Percentiles rank a stretch among this genome's conserved stretches.
phyloP scores from a whole-genome alignment of 352 stramenopile species.

The Phytopythium mirpurense region DNA sequence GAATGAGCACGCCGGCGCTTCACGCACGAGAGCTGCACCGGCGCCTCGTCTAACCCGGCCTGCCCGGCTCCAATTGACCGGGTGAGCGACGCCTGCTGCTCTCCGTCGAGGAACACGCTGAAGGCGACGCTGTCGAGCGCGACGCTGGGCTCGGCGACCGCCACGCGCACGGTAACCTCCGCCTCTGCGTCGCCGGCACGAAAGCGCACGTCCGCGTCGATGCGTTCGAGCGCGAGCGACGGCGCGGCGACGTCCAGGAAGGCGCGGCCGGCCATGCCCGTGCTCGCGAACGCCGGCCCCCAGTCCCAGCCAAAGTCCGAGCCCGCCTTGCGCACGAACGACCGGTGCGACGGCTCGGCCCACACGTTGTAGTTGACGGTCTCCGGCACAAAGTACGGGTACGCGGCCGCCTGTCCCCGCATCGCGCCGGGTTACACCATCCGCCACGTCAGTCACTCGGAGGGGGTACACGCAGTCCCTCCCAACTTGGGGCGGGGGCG shows the following conservation, averaged over 20 bases:
- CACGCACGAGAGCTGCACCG: slow-evolving; percentile 33
- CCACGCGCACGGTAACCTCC: slow-evolving; percentile 31
- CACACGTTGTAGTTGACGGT: slow-evolving; percentile 78
- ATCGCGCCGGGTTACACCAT: too few species aligned
- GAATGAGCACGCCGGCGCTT: background rate
- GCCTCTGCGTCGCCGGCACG: slow-evolving; percentile 23
- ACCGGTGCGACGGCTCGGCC: slow-evolving; percentile 70
- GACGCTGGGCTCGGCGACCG: slow-evolving; percentile 18
- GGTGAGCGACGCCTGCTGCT: slow-evolving; percentile 13
- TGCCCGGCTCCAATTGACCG: slow-evolving; percentile 15
- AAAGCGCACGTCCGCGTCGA: slow-evolving; percentile 47
- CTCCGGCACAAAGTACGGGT: slow-evolving; percentile 74
- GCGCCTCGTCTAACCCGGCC: slow-evolving; percentile 10
- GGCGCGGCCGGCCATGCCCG: slow-evolving; percentile 50
- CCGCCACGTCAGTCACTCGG: too few species aligned
- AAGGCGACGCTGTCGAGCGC: slow-evolving; percentile 40
- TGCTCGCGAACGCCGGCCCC: slow-evolving; percentile 66
- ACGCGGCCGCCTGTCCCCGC: slow-evolving; percentile 30
- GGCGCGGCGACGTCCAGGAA: slow-evolving; percentile 32
- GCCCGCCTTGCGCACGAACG: slow-evolving; percentile 80
- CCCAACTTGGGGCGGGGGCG: too few species aligned
- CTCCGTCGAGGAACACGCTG: slow-evolving; percentile 37
- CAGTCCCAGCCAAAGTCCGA: slow-evolving; percentile 89
- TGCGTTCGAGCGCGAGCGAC: slow-evolving; percentile 17
- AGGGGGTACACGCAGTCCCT: too few species aligned